Evolutionary conservation across 2,329 filamentous ascomycete genomes (phyloP).

Genomic region (Alternaria conjuncta): DNA sequence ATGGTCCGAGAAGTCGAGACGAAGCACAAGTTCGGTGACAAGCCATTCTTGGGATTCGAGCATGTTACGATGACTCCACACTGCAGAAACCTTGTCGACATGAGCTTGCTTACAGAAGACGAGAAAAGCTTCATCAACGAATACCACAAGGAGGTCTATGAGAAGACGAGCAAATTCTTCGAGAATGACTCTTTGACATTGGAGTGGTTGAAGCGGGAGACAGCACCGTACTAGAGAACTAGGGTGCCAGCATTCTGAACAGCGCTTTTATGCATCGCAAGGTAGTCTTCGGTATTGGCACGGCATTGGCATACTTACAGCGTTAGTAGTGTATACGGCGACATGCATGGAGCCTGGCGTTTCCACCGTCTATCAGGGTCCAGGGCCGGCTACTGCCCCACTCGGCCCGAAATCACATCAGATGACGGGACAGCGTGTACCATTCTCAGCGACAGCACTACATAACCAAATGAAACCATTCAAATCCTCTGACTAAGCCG

Average conservation of each 20-base stretch:
- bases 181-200: slow-evolving; percentile 72
- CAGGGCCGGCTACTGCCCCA: slow-evolving; percentile 15
- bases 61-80: slow-evolving; percentile 97
- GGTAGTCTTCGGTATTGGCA: slow-evolving; percentile 22
- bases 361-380: slow-evolving; percentile 10
- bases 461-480: not conserved
- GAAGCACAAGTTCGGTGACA: slow-evolving; percentile 86
- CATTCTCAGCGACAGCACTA: not conserved
- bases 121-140: slow-evolving; percentile 89
- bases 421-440: slow-evolving; percentile 1
- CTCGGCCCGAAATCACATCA: slow-evolving; percentile 10
- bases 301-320: slow-evolving; percentile 24
- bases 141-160: slow-evolving; percentile 80
- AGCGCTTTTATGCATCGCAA: slow-evolving; percentile 1
- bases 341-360: slow-evolving; percentile 22
- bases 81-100: slow-evolving; percentile 86
- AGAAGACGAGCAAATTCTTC: slow-evolving; percentile 82
- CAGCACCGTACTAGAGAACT: slow-evolving; percentile 58
- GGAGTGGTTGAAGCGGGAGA: slow-evolving; percentile 87
- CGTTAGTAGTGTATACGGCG: slow-evolving; percentile 14
- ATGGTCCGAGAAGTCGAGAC: slow-evolving; percentile 90
- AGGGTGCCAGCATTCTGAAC: not conserved
- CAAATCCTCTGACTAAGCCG: slow-evolving; percentile 21
- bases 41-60: slow-evolving; percentile 93
- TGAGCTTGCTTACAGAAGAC: slow-evolving; percentile 69